A percentile compares a stretch with the other conserved stretches of the same genome.
Evolutionary conservation across 2,329 filamentous ascomycete species (phyloP).

Genomic region (Dothistroma pini): DNA sequence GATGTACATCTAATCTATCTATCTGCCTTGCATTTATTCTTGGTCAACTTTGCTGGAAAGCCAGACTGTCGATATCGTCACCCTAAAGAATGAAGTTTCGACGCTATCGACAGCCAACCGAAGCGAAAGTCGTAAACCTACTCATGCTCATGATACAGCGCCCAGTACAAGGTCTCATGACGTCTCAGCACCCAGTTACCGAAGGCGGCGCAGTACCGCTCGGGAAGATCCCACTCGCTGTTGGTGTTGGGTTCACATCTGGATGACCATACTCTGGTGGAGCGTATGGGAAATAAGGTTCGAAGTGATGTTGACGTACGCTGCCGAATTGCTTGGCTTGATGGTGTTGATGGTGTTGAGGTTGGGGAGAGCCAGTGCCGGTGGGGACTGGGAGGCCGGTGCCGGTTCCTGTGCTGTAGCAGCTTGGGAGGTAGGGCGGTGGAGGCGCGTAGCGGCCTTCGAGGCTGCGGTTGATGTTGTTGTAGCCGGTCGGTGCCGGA

Average conservation of each 20-base stretch:
- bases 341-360: neutral
- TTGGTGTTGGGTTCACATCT: neutral
- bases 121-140: neutral
- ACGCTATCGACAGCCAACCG: neutral
- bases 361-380: neutral
- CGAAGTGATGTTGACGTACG: neutral
- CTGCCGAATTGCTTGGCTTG: conserved; percentile 5
- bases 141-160: neutral
- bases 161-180: neutral
- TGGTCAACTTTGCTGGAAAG: neutral
- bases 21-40: neutral
- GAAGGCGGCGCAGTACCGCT: neutral
- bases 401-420: neutral
- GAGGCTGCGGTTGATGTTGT: neutral
- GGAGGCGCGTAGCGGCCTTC: neutral
- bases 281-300: neutral
- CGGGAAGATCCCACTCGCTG: neutral
- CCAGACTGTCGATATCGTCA: neutral
- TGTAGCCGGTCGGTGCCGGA: neutral
- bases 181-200: neutral
- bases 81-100: neutral
- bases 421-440: neutral
- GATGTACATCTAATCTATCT: neutral
- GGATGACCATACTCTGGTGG: neutral
- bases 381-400: neutral